phyloP scores from a whole-genome alignment of 768 basidiomycete genomes.

The Leccinum uliginosum region DNA sequence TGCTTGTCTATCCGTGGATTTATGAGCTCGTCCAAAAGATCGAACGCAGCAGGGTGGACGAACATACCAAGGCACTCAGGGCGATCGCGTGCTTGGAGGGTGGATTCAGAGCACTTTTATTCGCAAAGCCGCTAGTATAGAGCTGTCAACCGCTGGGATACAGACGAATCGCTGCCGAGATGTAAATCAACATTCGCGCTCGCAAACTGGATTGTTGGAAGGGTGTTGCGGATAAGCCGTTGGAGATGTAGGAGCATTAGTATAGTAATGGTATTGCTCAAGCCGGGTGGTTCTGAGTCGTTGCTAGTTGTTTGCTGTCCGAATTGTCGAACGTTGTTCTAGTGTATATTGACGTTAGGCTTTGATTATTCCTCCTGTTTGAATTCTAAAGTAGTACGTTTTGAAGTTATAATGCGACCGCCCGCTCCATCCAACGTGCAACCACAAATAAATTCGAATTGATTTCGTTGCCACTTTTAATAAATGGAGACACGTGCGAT shows the following conservation, averaged over 20 bases:
- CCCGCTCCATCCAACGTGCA: too few relatives aligned
- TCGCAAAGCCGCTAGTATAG: slow-evolving; percentile 5
- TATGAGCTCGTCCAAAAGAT: slow-evolving; percentile 2
- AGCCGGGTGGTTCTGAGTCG: too few relatives aligned
- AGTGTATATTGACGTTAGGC: too few relatives aligned
- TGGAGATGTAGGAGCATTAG: slow-evolving; percentile 6
- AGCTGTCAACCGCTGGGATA: background rate
- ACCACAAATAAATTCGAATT: too few relatives aligned
- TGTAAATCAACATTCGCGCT: background rate
- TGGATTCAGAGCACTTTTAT: slow-evolving; percentile 6
- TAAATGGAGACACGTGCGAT: too few relatives aligned
- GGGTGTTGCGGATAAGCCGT: background rate
- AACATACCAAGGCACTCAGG: background rate
- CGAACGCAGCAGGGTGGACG: background rate
- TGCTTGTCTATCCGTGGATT: slow-evolving; percentile 13
- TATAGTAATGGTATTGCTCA: background rate
- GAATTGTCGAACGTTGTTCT: too few relatives aligned
- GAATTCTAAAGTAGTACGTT: too few relatives aligned
- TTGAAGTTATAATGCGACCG: too few relatives aligned
- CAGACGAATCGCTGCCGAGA: slow-evolving; percentile 19
- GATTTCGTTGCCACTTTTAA: too few relatives aligned
- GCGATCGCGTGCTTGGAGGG: slow-evolving; percentile 6
- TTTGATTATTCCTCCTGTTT: too few relatives aligned
- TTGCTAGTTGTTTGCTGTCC: too few relatives aligned
- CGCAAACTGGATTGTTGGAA: background rate